These are phyloP conservation scores for Artemisia annua DNA, from an alignment of 129 eudicot species.

Conservation along the genomic window DNA sequence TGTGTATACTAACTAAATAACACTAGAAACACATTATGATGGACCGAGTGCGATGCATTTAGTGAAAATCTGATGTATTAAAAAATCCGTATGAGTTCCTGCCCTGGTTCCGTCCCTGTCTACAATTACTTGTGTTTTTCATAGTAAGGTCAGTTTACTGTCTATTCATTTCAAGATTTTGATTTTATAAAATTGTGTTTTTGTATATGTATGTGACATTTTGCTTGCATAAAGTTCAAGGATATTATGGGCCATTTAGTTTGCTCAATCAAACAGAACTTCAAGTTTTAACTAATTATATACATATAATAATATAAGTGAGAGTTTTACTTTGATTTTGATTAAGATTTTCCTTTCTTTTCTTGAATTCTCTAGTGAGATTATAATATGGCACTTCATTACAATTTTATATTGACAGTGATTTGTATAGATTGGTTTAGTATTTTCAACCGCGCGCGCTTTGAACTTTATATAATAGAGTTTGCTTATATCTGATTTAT, in stretches of 20 bases:
- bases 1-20: too few relatives aligned
- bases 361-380: conserved; percentile 27
- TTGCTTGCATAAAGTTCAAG: too few relatives aligned
- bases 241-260: neutral
- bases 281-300: too few relatives aligned
- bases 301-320: too few relatives aligned
- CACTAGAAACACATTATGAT: too few relatives aligned
- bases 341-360: neutral
- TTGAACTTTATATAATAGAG: neutral
- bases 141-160: neutral
- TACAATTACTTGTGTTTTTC: neutral
- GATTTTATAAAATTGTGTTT: neutral
- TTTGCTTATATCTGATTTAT: neutral
- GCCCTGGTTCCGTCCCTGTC: too few relatives aligned
- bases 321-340: neutral
- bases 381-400: neutral
- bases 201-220: too few relatives aligned
- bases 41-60: too few relatives aligned
- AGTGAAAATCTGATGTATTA: too few relatives aligned
- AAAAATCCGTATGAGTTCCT: too few relatives aligned
- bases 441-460: too few relatives aligned
- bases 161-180: neutral
- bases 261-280: too few relatives aligned
- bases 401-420: conserved; percentile 6
- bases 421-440: neutral